Evolutionary conservation across 2,329 filamentous ascomycete species (phyloP), one percentile per base, ranked within the genome.

Genomic region (Fusarium siculi): DNA sequence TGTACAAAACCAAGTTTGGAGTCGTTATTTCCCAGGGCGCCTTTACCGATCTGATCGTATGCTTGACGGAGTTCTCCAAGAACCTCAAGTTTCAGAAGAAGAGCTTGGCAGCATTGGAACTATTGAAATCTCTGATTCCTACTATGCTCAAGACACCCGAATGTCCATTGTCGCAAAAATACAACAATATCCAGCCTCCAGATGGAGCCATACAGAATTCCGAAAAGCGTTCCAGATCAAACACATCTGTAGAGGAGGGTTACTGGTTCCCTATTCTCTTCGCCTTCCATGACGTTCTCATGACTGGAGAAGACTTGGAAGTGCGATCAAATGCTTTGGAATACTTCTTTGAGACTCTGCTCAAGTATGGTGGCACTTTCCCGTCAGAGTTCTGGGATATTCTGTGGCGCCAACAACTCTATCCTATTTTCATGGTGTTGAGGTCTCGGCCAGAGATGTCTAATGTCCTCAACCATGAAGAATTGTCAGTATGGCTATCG

Each of bases 241-340:
- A 93, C 59, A 97, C 97, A 50, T 97, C 95, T 8, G 91, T 96
- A 72, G 97, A 99, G 81, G 96, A 98, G 81, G 95, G 97, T 42
- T 99, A 95, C 82, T 99, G 96, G 96, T 99, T 99, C 82, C 96
- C 96, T 0, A 93, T 99, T 10, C 86, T 99, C 36, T 98, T 99
- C 80, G 96, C 97, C 7, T 99, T 99, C 86, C 96, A 99, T 80
- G 96, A 99, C 81, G 95, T 99, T 28, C 85, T 99, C 53, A 99
- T 99, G 96, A 99, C 96, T 4, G 96, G 97, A 5, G 97, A 99
- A 82, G 96, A 99, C 80, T 88, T 99, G 23, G 96, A 99, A 83
- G 96, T 98, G 44, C 92, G 96, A 66, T 98, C 90, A 4, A 91
- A 90, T 82, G 96, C 97, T 5, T 87, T 99, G 44, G 97, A 95